phyloP scores from a whole-genome alignment of 805 yeast genomes.

The Candida alai region DNA sequence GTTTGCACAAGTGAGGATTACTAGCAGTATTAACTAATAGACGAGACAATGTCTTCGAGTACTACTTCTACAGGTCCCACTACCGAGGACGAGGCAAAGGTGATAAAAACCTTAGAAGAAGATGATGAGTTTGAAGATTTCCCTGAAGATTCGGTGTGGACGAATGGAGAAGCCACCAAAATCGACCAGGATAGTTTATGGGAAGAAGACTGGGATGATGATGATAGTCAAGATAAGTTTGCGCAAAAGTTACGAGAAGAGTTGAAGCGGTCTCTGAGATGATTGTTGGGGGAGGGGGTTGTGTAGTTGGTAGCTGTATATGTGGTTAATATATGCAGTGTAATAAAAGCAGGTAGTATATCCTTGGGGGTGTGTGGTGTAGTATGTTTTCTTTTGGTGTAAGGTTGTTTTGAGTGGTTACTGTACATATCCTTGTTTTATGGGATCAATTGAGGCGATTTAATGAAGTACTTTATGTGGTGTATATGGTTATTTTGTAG shows the following conservation, averaged over 20 bases:
- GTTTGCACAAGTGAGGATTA: no score
- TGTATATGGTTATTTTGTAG: no score
- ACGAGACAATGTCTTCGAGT: no score
- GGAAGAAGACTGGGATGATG: constrained; percentile 99
- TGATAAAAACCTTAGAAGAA: constrained; percentile 78
- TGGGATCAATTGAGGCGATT: no score
- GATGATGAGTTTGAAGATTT: constrained; percentile 98
- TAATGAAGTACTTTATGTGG: no score
- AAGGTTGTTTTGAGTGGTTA: constrained; percentile 1
- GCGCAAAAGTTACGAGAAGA: constrained; percentile 62
- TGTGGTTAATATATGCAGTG: no score
- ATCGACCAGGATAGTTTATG: constrained; percentile 63
- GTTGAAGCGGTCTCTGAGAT: constrained; percentile 26
- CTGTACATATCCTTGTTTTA: constrained; percentile 7
- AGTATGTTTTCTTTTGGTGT: not conserved
- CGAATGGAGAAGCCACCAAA: constrained; percentile 48
- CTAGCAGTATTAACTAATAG: no score
- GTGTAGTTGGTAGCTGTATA: no score
- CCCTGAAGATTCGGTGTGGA: constrained; percentile 82
- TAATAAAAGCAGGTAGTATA: no score
- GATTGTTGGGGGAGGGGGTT: constrained; percentile 1
- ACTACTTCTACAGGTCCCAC: constrained; percentile 2
- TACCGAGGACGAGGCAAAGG: constrained; percentile 29
- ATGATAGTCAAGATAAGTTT: constrained; percentile 88
- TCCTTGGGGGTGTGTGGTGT: no score